A percentile compares a stretch with the other conserved stretches of the same genome.
Conservation (phyloP, 805 yeast genomes). For the Yarrowia porcina region DNA sequence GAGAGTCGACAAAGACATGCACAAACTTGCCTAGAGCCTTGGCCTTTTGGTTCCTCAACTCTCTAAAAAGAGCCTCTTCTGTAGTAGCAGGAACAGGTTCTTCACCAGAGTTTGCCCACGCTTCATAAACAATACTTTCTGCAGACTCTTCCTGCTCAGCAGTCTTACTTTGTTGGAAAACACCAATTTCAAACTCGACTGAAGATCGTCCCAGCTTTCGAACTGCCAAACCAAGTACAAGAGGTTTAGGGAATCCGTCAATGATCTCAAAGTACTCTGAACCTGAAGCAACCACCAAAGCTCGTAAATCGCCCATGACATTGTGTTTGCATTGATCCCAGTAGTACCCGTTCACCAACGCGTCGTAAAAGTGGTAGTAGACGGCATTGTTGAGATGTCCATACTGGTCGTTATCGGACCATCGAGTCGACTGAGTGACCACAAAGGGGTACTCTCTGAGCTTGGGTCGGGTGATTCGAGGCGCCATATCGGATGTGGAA, state of each 20-base stretch:
- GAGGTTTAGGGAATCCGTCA: slow-evolving; percentile 35
- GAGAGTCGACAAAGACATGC: slow-evolving; percentile 35
- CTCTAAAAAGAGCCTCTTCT: slow-evolving; percentile 26
- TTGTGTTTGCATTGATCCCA: slow-evolving; percentile 25
- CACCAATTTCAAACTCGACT: slow-evolving; percentile 36
- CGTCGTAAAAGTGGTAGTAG: slow-evolving; percentile 32
- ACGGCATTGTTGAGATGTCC: slow-evolving; percentile 36
- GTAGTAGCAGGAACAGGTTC: slow-evolving; percentile 21
- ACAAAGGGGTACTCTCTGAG: slow-evolving; percentile 30
- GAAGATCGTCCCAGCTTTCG: slow-evolving; percentile 33
- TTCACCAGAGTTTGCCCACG: slow-evolving; percentile 27
- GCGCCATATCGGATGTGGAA: slow-evolving; percentile 3
- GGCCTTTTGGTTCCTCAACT: slow-evolving; percentile 28
- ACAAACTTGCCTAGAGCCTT: slow-evolving; percentile 35
- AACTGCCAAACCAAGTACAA: slow-evolving; percentile 34
- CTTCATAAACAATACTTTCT: slow-evolving; percentile 21
- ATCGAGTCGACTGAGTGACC: slow-evolving; percentile 30
- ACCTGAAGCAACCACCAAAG: slow-evolving; percentile 33
- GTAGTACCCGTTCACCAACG: slow-evolving; percentile 28
- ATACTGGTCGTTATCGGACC: slow-evolving; percentile 35
- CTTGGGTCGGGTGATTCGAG: slow-evolving; percentile 26
- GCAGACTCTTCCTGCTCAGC: slow-evolving; percentile 11
- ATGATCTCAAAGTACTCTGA: slow-evolving; percentile 34
- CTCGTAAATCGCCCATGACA: slow-evolving; percentile 28
- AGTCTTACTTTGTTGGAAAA: slow-evolving; percentile 31